Percentiles rank a stretch among this genome's conserved stretches.
phyloP scores from a whole-genome alignment of 495 filamentous ascomycete genomes.

The Podospora pseudoanserina region DNA sequence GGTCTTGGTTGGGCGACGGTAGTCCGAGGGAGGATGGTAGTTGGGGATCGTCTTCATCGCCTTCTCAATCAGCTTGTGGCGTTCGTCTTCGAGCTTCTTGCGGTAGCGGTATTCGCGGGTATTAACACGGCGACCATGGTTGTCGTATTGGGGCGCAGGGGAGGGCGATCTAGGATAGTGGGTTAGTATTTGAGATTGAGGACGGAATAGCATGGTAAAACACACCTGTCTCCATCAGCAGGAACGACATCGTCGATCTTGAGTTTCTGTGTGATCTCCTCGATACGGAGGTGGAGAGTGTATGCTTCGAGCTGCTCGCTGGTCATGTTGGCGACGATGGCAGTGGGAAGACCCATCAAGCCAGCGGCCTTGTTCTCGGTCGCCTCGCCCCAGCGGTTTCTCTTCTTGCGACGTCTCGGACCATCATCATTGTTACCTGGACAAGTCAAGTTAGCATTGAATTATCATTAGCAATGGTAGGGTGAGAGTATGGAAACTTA shows the following conservation, averaged over 20 bases:
- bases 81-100: conserved; percentile 95
- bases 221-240: conserved; percentile 87
- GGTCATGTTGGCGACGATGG: conserved; percentile 95
- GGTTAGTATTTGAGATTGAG: conserved; percentile 11
- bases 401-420: conserved; percentile 83
- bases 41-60: conserved; percentile 98
- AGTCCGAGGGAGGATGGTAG: conserved; percentile 95
- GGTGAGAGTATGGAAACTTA: conserved; percentile 16
- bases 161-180: conserved; percentile 72
- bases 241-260: conserved; percentile 97
- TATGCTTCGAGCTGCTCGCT: conserved; percentile 97
- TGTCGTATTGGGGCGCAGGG: conserved; percentile 95
- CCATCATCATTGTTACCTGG: conserved; percentile 62
- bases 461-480: background rate
- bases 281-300: conserved; percentile 88
- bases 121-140: conserved; percentile 96
- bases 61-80: conserved; percentile 95
- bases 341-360: conserved; percentile 93
- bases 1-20: conserved; percentile 96
- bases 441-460: background rate
- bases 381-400: conserved; percentile 94
- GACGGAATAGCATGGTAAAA: conserved; percentile 13
- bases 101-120: conserved; percentile 96
- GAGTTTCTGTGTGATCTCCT: conserved; percentile 98
- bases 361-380: conserved; percentile 97